Evolutionary conservation across 225 moss, liverwort and hornwort genomes (phyloP), one percentile per base, ranked within the genome.

Genomic region (Pseudisothecium myosuroides): DNA sequence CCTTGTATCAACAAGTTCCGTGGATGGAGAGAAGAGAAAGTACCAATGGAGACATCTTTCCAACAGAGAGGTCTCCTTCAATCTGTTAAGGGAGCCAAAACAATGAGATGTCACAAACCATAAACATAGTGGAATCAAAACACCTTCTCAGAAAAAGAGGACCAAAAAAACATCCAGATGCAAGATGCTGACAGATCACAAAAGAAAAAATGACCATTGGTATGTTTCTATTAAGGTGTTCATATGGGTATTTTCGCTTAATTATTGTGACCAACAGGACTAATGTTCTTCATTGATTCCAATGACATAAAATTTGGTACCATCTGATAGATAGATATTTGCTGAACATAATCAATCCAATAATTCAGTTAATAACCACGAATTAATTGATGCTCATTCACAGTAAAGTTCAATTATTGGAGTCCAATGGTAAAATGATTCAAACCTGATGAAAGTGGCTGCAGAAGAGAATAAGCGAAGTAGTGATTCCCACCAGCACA

Each of bases 371-470:
- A 16, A 49, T 11, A 49, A 18, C 34, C 36, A 64, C 8, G 36
- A 49, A 64, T 49, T 45, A 31, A 15, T 60, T 14, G 45, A 32
- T 31, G 43, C 43, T 81, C 82, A 15, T 31, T 60, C 32, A 21
- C 36, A 56, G 54, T 31, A 54, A 77, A 77, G 37, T 52, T 36
- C 14, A 54, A 52, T 52, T 67, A 18, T 65, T 49, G 11, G 17
- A 58, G 27, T 39, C 12, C 4, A 60, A 20, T 41, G 6, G n/a
- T 4, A 10, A 56, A 17, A 43, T 17, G 21, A 14, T 76, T 47
- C 29, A 49, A 62, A 98, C 98, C 95, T 99, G 98, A 92, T 99
- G 98, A 88, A 99, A 99, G 90, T 99, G 98, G 88, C 98, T 99
- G 92, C 96, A 96, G 90, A 99, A 97, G 71, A 99, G 96, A 80